Conservation (phyloP, 176 grass and related monocot genomes). For the Hordeum marinum region DNA sequence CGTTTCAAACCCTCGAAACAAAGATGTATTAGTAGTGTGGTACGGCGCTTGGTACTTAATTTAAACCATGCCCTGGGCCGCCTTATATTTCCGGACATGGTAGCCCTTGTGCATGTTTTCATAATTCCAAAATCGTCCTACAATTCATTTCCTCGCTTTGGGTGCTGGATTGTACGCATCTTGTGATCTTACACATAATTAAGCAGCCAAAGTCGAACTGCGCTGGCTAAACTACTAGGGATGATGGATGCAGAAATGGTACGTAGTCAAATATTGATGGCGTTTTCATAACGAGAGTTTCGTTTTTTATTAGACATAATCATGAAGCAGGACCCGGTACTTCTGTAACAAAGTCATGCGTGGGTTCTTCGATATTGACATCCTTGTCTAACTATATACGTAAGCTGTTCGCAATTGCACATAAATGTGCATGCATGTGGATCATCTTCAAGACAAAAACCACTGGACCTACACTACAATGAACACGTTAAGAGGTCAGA, state of each 20-base stretch:
- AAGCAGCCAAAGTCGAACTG: not conserved
- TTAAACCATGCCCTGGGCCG: no score
- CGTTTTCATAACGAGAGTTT: not conserved
- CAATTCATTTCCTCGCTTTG: not conserved
- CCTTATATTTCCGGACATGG: not conserved
- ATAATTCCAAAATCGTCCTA: not conserved
- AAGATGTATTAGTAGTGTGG: no score
- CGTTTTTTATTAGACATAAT: not conserved
- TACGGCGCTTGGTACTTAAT: no score
- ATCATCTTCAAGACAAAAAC: not conserved
- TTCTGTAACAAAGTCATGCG: not conserved
- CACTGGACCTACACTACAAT: not conserved
- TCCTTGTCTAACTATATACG: not conserved
- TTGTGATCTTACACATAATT: not conserved
- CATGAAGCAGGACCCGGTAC: not conserved
- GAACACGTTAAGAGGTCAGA: not conserved
- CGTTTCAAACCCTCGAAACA: no score
- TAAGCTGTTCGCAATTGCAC: not conserved
- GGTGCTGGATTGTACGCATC: not conserved
- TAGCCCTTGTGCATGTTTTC: not conserved
- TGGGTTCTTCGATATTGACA: constrained; percentile 3
- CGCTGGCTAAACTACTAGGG: not conserved
- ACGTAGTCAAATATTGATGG: not conserved
- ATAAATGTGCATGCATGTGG: not conserved
- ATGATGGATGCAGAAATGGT: not conserved